phyloP scores from a whole-genome alignment of 495 filamentous ascomycete species.

The Aspergillus ostianus region DNA sequence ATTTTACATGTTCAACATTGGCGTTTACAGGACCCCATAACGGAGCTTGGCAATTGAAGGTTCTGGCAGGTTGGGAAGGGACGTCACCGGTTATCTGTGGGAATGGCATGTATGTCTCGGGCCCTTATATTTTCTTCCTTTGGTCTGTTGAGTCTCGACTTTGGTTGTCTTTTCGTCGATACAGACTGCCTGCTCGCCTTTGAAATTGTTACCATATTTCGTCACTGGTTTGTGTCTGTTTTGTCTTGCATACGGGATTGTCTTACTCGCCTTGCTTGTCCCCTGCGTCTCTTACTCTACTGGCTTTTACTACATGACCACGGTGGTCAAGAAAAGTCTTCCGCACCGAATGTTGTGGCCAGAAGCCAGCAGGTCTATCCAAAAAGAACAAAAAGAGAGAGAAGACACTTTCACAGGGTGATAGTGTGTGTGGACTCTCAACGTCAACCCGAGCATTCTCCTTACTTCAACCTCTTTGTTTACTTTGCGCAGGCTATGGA shows the following conservation, averaged over 20 bases:
- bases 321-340: not conserved
- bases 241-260: slow-evolving; percentile 8
- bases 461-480: slow-evolving; percentile 9
- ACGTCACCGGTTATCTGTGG: slow-evolving; percentile 25
- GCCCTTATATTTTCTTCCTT: slow-evolving; percentile 10
- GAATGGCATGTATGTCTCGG: slow-evolving; percentile 27
- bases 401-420: not conserved
- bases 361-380: not conserved
- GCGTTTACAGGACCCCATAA: slow-evolving; percentile 34
- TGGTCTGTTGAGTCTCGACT: slow-evolving; percentile 6
- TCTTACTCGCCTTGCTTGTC: slow-evolving; percentile 1
- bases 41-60: slow-evolving; percentile 27
- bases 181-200: not conserved
- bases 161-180: not conserved
- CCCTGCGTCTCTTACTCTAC: not conserved
- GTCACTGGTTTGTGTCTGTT: not conserved
- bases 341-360: not conserved
- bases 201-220: not conserved
- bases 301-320: not conserved
- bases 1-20: slow-evolving; percentile 28
- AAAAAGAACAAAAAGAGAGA: not conserved
- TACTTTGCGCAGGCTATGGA: slow-evolving; percentile 15
- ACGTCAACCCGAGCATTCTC: not conserved
- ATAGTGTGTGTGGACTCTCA: not conserved
- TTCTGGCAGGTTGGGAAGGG: slow-evolving; percentile 24